phyloP scores from a whole-genome alignment of 768 basidiomycete genomes.

The Lactifluus echinatus region DNA sequence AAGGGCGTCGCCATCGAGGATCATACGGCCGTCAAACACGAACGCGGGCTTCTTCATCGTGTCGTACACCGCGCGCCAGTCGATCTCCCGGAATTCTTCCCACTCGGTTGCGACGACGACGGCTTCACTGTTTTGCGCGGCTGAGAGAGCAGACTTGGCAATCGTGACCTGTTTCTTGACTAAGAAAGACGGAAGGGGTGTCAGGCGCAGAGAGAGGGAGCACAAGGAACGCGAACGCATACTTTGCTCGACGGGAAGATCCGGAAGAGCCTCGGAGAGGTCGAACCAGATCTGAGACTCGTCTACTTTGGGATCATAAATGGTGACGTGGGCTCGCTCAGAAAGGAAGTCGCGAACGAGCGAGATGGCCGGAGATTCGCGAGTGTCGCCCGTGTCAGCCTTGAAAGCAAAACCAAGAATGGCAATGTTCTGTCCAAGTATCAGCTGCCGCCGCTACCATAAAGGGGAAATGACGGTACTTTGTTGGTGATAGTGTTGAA shows the following conservation, averaged over 20 bases:
- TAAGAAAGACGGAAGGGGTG: conserved; percentile 24
- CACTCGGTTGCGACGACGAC: conserved; percentile 96
- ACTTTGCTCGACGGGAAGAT: conserved; percentile 58
- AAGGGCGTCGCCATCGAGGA: conserved; percentile 75
- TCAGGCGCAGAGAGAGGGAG: conserved; percentile 5
- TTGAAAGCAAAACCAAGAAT: conserved; percentile 99
- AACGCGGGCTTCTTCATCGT: conserved; percentile 98
- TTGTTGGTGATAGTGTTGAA: conserved; percentile 98
- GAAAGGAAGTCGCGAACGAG: conserved; percentile 89
- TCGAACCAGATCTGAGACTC: conserved; percentile 84
- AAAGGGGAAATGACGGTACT: conserved; percentile 34
- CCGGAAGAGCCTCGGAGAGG: conserved; percentile 60
- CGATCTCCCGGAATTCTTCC: conserved; percentile 91
- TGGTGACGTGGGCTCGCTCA: conserved; percentile 76
- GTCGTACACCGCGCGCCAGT: conserved; percentile 81
- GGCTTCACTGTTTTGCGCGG: conserved; percentile 83
- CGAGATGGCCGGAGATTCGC: conserved; percentile 93
- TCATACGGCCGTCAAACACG: conserved; percentile 86
- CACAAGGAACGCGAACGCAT: conserved; percentile 25
- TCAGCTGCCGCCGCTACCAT: too few relatives aligned
- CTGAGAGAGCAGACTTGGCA: conserved; percentile 68
- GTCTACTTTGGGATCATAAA: conserved; percentile 90
- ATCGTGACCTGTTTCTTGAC: conserved; percentile 89
- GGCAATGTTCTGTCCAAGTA: conserved; percentile 61
- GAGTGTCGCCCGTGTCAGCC: conserved; percentile 98